Evolutionary conservation across 345 rosid species (phyloP).

Genomic region (Anastatica hierochuntica): DNA sequence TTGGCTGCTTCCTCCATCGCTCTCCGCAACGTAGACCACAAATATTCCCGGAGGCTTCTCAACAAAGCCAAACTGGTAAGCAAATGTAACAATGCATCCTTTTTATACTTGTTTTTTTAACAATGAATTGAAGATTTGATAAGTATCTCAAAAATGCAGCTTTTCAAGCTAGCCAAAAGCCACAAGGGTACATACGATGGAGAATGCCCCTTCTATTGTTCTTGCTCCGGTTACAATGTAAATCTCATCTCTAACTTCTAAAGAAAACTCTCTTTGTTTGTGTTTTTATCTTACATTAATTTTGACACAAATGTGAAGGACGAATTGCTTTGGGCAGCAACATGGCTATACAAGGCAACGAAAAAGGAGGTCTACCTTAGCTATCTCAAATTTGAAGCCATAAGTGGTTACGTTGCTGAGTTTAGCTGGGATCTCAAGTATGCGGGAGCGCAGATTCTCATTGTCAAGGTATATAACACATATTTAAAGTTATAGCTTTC

Average conservation of each 20-base stretch:
- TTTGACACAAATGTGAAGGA: slow-evolving; percentile 35
- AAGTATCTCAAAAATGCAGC: slow-evolving; percentile 31
- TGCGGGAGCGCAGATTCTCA: slow-evolving; percentile 73
- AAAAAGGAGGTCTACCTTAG: slow-evolving; percentile 27
- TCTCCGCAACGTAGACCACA: slow-evolving; percentile 37
- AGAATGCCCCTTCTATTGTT: slow-evolving; percentile 97
- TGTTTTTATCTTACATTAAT: background rate
- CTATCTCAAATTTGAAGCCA: slow-evolving; percentile 45
- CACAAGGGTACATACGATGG: slow-evolving; percentile 80
- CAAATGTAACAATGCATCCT: background rate
- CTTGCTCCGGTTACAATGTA: slow-evolving; percentile 83
- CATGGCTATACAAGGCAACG: slow-evolving; percentile 76
- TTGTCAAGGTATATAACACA: slow-evolving; percentile 39
- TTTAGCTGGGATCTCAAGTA: slow-evolving; percentile 94
- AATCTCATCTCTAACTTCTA: background rate
- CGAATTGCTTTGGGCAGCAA: slow-evolving; percentile 90
- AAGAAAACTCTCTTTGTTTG: background rate
- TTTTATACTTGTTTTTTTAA: background rate
- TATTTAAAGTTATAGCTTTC: background rate
- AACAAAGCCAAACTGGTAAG: slow-evolving; percentile 69
- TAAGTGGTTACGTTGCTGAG: slow-evolving; percentile 55
- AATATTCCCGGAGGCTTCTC: slow-evolving; percentile 60
- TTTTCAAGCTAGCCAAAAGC: slow-evolving; percentile 51
- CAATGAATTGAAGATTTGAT: background rate
- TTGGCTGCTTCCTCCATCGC: slow-evolving; percentile 74